A percentile compares a stretch with the other conserved stretches of the same genome.
Evolutionary conservation across 2,329 filamentous ascomycete genomes (phyloP).

Genomic region (Huntiella bhutanensis): DNA sequence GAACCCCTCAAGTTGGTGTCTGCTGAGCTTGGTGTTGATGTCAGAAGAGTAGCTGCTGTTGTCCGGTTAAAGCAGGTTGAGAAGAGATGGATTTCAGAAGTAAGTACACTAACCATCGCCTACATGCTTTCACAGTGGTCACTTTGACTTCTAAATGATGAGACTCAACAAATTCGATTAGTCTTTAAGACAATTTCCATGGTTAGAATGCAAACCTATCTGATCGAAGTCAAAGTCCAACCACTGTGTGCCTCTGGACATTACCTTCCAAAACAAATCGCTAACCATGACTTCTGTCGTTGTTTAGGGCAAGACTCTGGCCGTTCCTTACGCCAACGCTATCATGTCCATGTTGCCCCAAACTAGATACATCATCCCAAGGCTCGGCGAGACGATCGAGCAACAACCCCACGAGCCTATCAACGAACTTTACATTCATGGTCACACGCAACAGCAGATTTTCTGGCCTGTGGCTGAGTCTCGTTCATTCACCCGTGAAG

Average conservation of each 20-base stretch:
- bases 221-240: constrained; percentile 26
- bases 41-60: constrained; percentile 69
- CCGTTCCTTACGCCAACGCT: constrained; percentile 56
- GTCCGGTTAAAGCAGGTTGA: constrained; percentile 74
- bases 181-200: constrained; percentile 93
- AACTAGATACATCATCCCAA: constrained; percentile 28
- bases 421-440: constrained; percentile 46
- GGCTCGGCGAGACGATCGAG: background rate
- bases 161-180: constrained; percentile 74
- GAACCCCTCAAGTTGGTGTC: constrained; percentile 59
- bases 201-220: constrained; percentile 74
- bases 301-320: constrained; percentile 53
- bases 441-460: constrained; percentile 42
- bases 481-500: constrained; percentile 41
- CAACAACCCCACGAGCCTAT: constrained; percentile 34
- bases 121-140: constrained; percentile 2
- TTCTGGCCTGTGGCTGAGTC: constrained; percentile 46
- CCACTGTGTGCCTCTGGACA: constrained; percentile 8
- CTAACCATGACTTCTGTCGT: background rate
- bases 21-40: constrained; percentile 57
- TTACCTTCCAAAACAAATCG: too few relatives aligned
- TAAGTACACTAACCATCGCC: constrained; percentile 28
- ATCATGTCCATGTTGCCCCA: constrained; percentile 64
- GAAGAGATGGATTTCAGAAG: constrained; percentile 55
- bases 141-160: constrained; percentile 27